Percentiles rank a stretch among this genome's conserved stretches.
These are phyloP conservation scores for Ophiostoma australiae DNA, from an alignment of 2,329 filamentous ascomycete genomes.

Conservation along the genomic window DNA sequence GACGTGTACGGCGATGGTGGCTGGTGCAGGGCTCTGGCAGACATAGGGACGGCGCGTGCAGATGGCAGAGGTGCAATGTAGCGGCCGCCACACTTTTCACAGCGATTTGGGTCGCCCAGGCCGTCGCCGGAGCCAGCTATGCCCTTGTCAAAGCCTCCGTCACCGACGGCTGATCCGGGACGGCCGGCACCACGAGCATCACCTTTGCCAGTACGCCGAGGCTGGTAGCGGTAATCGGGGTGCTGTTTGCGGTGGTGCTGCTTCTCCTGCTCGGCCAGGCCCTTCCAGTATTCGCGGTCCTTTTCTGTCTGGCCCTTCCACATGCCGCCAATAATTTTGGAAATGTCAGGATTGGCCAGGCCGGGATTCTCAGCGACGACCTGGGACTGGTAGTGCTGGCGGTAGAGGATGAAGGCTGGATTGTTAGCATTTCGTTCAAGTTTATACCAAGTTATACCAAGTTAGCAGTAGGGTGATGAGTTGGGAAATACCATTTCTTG, in stretches of 20 bases:
- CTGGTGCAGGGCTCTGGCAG: neutral
- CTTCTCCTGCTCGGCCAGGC: conserved; percentile 89
- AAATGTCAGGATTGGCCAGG: conserved; percentile 90
- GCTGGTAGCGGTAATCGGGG: conserved; percentile 91
- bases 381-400: conserved; percentile 80
- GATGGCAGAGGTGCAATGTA: conserved; percentile 60
- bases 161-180: conserved; percentile 24
- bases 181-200: conserved; percentile 19
- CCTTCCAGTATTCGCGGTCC: conserved; percentile 80
- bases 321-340: conserved; percentile 91
- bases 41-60: conserved; percentile 30
- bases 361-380: conserved; percentile 82
- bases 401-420: conserved; percentile 87
- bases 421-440: neutral
- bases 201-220: conserved; percentile 56
- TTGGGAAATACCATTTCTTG: conserved; percentile 53
- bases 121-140: conserved; percentile 26
- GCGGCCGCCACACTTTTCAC: conserved; percentile 66
- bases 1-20: neutral
- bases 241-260: conserved; percentile 81
- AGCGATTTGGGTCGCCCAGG: conserved; percentile 45
- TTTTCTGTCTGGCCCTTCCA: conserved; percentile 75
- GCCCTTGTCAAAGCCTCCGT: conserved; percentile 20
- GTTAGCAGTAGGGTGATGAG: neutral
- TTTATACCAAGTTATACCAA: neutral